Base-by-base conservation (phyloP, 345 rosid genomes). In the Raphanus raphanistrum region DNA sequence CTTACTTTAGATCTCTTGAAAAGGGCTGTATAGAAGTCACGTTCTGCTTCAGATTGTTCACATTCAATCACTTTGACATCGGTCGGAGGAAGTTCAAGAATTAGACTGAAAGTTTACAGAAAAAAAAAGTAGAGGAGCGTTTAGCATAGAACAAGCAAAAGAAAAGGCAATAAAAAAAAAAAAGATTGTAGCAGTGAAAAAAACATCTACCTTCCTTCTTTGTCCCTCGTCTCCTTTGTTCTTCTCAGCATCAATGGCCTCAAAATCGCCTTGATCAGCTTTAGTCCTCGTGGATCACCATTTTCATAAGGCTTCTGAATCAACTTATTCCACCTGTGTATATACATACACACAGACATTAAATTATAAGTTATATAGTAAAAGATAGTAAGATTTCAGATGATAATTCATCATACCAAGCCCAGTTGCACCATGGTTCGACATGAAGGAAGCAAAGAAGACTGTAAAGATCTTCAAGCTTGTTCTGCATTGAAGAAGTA, bases 361-460 rank as follows among this genome's bases (percentile, higher is more conserved):
- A 80, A 31, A 21, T 2, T 48, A 5, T 6, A 27, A 17, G 33
- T 70, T 28, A 52, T 6, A 15, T 35, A 17, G 58, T 25, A 15
- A 32, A 45, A 0, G 52, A 60, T 13, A 66, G 17, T 5, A 9
- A 0, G 6, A 7, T 8, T 59, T 32, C 4, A 59, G 43, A 21
- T 78, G 67, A 68, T 17, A 25, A 27, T 27, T 58, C 21, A 66
- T 28, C 66, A 28, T 84, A 90, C 89, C 95, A 87, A 67, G 87
- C 80, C 92, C 91, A 90, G 72, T 86, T 88, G 85, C 92, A 81
- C 92, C 90, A 90, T 29, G 95, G 90, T 66, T 90, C 91, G 9
- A 88, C 92, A 63, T 82, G 92, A 72, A 90, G 66, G 84, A 90
- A 90, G 85, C 92, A 85, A 35, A 90, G 69, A 69, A 86, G 92